Evolutionary conservation across 371 early-diverging fungal species (phyloP), one percentile per base, ranked within the genome.

Genomic region (Rhizopus microsporus): DNA sequence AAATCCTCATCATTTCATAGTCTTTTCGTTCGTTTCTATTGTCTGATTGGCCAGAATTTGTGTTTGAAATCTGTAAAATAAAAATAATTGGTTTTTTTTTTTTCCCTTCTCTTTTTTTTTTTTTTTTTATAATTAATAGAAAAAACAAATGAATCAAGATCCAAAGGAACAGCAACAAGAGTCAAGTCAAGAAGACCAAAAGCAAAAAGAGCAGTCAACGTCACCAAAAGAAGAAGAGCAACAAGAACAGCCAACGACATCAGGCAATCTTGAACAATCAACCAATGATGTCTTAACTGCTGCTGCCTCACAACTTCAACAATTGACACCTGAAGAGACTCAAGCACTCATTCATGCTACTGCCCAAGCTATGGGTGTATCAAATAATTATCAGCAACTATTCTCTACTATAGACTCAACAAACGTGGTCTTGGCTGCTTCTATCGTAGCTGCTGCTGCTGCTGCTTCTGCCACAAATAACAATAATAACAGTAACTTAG

Each of bases 371-470:
- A 46, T 46, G 46, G 46, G 46, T 9, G 46, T 23, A 23, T 23
- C n/a, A 46, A 29, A 17, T 29, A 46, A 46, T 29, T 29, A 46
- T 4, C 46, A 46, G 23, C 46, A 46, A 12, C 29, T 46, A 7
- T 46, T 46, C 29, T 46, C 46, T 9, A 46, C 46, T 9, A 17
- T 46, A 23, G 46, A 46, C 15, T 46, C 46, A 7, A 46, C 60
- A 9, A 39, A 38, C 12, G 17, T 54, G 9, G 50, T 50, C 17
- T 43, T 57, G 37, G 53, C 60, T 29, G 39, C 50, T 59, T 34
- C 50, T 44, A 37, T 54, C 23, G 45, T 43, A 16, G 58, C 51
- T 44, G 56, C 59, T 34, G 59, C 54, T 38, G 47, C 53, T 37
- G 23, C 48, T 48, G 44, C 17, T 39, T 32, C 40, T 31, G 35